These are phyloP conservation scores for Phytophthora nicotianae DNA, from an alignment of 352 stramenopile species.

Conservation along the genomic window DNA sequence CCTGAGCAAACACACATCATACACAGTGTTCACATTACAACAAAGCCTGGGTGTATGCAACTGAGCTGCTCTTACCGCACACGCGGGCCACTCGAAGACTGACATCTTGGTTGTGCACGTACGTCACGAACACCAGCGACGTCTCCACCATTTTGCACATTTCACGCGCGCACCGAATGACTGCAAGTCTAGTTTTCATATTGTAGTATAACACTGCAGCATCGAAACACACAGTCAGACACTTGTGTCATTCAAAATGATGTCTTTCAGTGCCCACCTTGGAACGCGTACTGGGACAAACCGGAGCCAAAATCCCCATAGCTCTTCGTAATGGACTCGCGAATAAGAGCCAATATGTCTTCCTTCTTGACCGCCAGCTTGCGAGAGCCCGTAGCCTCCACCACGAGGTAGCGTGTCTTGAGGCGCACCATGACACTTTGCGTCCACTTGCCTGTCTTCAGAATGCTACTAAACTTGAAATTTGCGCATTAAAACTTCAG, in stretches of 20 bases:
- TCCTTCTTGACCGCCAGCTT: constrained; percentile 65
- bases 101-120: constrained; percentile 62
- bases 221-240: constrained; percentile 3
- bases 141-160: constrained; percentile 77
- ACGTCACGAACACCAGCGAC: constrained; percentile 76
- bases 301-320: constrained; percentile 76
- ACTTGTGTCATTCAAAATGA: not conserved
- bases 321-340: constrained; percentile 66
- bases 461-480: not conserved
- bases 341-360: constrained; percentile 58
- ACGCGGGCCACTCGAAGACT: constrained; percentile 66
- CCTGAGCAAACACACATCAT: constrained; percentile 33
- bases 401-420: constrained; percentile 78
- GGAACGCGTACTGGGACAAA: constrained; percentile 76
- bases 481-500: not conserved
- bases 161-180: constrained; percentile 69
- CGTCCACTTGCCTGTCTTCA: not conserved
- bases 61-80: constrained; percentile 53
- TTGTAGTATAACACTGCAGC: constrained; percentile 71
- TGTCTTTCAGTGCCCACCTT: constrained; percentile 45
- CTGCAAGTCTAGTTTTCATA: constrained; percentile 51
- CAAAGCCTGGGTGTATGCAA: no score
- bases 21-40: no score
- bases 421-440: constrained; percentile 68
- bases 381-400: constrained; percentile 52